A percentile compares a stretch with the other conserved stretches of the same genome.
Conservation (phyloP, 345 rosid species). For the Gossypium australe region DNA sequence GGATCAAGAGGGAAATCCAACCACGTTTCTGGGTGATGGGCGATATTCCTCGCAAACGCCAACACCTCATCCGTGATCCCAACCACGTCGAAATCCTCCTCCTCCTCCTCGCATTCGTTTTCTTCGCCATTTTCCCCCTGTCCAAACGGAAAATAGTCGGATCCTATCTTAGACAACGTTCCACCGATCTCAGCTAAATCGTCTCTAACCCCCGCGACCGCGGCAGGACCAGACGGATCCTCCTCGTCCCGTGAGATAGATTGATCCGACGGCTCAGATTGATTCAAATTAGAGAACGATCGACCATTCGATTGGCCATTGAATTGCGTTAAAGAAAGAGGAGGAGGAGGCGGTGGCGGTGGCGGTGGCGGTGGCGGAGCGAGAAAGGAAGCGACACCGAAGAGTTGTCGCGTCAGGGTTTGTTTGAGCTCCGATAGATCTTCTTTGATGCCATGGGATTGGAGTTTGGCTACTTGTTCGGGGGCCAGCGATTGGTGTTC, state of each 20-base stretch:
- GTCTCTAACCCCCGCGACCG: slow-evolving; percentile 27
- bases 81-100: slow-evolving; percentile 31
- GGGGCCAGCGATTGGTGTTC: slow-evolving; percentile 10
- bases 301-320: slow-evolving; percentile 20
- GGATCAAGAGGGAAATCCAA: slow-evolving; percentile 84
- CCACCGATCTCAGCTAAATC: slow-evolving; percentile 48
- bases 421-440: slow-evolving; percentile 72
- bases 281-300: slow-evolving; percentile 19
- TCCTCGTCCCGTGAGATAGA: slow-evolving; percentile 23
- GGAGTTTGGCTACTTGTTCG: slow-evolving; percentile 32
- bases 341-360: slow-evolving; percentile 35
- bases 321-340: slow-evolving; percentile 16
- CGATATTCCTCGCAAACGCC: slow-evolving; percentile 77
- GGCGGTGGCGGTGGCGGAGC: slow-evolving; percentile 71
- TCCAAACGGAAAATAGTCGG: slow-evolving; percentile 38
- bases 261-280: slow-evolving; percentile 7
- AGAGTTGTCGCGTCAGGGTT: slow-evolving; percentile 65
- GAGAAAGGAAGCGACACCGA: slow-evolving; percentile 94
- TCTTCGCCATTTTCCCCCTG: slow-evolving; percentile 31
- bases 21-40: slow-evolving; percentile 97
- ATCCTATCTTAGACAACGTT: slow-evolving; percentile 44
- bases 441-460: slow-evolving; percentile 75
- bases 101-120: slow-evolving; percentile 27
- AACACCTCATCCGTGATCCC: slow-evolving; percentile 87
- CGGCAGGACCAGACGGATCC: slow-evolving; percentile 27